These are phyloP conservation scores for Anisogramma anomala DNA, from an alignment of 2,329 filamentous ascomycete genomes.

Conservation along the genomic window DNA sequence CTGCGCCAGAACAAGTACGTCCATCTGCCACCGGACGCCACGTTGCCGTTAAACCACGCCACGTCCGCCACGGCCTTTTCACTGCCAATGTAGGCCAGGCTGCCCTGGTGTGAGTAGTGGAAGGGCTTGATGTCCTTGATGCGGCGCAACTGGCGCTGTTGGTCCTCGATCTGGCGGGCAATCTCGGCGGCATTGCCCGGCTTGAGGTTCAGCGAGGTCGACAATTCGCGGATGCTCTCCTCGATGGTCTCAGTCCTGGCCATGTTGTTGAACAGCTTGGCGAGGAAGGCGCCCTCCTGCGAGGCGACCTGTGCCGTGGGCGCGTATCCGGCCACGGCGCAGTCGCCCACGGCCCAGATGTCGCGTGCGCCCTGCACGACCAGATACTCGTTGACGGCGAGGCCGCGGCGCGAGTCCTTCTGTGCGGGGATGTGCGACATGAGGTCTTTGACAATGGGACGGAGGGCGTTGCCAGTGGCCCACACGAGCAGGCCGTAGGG, in stretches of 20 bases:
- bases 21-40: conserved; percentile 83
- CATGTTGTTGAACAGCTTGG: conserved; percentile 97
- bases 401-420: conserved; percentile 85
- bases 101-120: conserved; percentile 96
- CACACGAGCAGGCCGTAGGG: conserved; percentile 95
- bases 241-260: conserved; percentile 84
- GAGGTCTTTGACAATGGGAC: conserved; percentile 79
- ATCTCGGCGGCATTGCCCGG: conserved; percentile 56
- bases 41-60: conserved; percentile 92
- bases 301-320: conserved; percentile 93
- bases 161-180: conserved; percentile 65
- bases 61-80: conserved; percentile 95
- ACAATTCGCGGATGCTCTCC: conserved; percentile 58
- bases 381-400: conserved; percentile 96
- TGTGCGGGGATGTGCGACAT: conserved; percentile 88
- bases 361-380: conserved; percentile 95
- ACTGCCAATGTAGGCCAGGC: conserved; percentile 92
- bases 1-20: conserved; percentile 98
- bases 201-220: conserved; percentile 47
- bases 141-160: conserved; percentile 76
- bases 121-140: conserved; percentile 95
- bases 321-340: conserved; percentile 92
- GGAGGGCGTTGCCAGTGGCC: conserved; percentile 93
- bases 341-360: conserved; percentile 97
- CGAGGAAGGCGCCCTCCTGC: conserved; percentile 92